Conservation (phyloP, 2,329 filamentous ascomycete genomes). For the Pseudocercospora eumusae region DNA sequence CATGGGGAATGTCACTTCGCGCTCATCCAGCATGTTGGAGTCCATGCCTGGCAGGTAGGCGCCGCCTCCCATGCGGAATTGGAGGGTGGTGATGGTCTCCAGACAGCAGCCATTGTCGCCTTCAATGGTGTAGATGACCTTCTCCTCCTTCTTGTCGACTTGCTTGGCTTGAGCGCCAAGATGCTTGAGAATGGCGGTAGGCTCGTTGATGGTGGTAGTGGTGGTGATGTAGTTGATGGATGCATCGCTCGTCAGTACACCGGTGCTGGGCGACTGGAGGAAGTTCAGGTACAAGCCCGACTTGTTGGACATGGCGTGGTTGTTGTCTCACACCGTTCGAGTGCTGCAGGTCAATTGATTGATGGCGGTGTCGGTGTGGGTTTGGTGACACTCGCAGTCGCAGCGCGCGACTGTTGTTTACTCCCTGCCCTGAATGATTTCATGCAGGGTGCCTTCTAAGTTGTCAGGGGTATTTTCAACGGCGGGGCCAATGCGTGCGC, state of each 20-base stretch:
- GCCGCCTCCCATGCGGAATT: slow-evolving; percentile 79
- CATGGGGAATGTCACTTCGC: slow-evolving; percentile 74
- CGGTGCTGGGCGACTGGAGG: slow-evolving; percentile 47
- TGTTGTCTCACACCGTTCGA: slow-evolving; percentile 7
- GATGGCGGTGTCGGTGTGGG: not conserved
- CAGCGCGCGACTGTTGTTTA: not conserved
- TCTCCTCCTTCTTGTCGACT: slow-evolving; percentile 80
- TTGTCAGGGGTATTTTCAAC: not conserved
- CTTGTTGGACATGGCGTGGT: slow-evolving; percentile 37
- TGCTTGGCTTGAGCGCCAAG: slow-evolving; percentile 68
- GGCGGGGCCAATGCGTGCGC: not conserved
- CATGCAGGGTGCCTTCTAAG: not conserved
- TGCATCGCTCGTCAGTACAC: slow-evolving; percentile 49
- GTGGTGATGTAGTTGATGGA: slow-evolving; percentile 82
- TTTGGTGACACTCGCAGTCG: not conserved
- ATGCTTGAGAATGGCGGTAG: slow-evolving; percentile 80
- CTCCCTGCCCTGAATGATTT: not conserved
- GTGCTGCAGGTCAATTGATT: not conserved
- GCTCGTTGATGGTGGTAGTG: slow-evolving; percentile 69
- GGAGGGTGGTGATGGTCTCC: slow-evolving; percentile 79
- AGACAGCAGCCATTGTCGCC: slow-evolving; percentile 67
- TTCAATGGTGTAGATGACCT: slow-evolving; percentile 73
- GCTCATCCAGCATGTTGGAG: slow-evolving; percentile 89
- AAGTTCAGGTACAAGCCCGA: slow-evolving; percentile 49
- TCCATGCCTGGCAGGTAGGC: slow-evolving; percentile 85